These are phyloP conservation scores for Petunia axillaris DNA, from an alignment of 257 asterid species.

Conservation along the genomic window DNA sequence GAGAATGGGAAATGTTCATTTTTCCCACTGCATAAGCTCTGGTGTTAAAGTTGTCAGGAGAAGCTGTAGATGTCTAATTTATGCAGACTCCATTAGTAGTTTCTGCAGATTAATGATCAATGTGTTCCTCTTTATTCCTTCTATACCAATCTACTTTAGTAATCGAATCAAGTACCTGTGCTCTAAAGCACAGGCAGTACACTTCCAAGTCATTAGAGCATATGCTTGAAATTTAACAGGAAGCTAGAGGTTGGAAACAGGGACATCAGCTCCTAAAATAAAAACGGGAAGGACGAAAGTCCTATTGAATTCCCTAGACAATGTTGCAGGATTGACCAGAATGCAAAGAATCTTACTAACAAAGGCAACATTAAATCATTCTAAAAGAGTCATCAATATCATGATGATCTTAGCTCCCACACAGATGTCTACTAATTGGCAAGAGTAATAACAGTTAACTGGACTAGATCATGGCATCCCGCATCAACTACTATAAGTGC, in stretches of 20 bases:
- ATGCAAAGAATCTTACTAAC: not conserved
- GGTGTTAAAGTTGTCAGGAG: not conserved
- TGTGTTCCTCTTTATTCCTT: not conserved
- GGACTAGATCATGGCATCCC: no score
- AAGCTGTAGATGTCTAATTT: slow-evolving; percentile 2
- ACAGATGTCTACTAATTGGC: no score
- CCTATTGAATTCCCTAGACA: not conserved
- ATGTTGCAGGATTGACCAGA: not conserved
- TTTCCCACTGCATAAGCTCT: not conserved
- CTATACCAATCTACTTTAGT: not conserved
- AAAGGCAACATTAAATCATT: not conserved
- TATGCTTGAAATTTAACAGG: no score
- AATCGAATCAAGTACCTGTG: not conserved
- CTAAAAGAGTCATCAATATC: not conserved
- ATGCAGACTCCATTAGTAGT: not conserved
- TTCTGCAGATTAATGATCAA: slow-evolving; percentile 18
- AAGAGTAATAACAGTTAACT: no score
- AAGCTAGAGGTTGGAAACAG: no score
- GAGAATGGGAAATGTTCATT: not conserved
- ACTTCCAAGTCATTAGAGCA: not conserved
- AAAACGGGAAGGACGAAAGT: not conserved
- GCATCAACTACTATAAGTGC: no score
- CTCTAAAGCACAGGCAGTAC: not conserved
- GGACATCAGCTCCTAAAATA: no score
- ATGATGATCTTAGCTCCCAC: no score